Conservation (phyloP, 306 rosid species). For the Parietaria judaica region DNA sequence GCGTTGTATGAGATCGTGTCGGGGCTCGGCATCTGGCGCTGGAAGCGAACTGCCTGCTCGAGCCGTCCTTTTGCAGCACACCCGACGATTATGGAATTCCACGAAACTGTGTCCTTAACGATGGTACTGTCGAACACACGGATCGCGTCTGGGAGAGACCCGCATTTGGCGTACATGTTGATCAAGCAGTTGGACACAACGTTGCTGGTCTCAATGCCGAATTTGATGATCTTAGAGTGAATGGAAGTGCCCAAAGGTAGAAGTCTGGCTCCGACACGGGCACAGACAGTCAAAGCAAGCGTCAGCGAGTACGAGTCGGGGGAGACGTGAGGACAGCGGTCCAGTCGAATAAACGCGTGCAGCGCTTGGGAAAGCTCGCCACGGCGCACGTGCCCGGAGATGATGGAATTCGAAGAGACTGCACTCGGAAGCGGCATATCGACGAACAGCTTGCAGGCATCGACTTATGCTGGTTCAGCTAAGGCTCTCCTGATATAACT, state of each 20-base stretch:
- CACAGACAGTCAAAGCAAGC: conserved; percentile 47
- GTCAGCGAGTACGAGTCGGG: conserved; percentile 48
- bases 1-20: conserved; percentile 57
- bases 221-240: conserved; percentile 44
- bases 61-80: conserved; percentile 39
- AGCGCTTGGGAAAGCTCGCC: conserved; percentile 33
- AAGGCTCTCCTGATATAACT: too few relatives aligned
- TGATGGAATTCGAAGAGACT: conserved; percentile 60
- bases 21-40: conserved; percentile 47
- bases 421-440: conserved; percentile 43
- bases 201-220: conserved; percentile 29
- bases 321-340: conserved; percentile 30
- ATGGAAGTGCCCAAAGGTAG: conserved; percentile 41
- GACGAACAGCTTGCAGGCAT: conserved; percentile 42
- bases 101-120: conserved; percentile 46
- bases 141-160: conserved; percentile 31
- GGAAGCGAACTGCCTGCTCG: conserved; percentile 35
- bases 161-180: conserved; percentile 76
- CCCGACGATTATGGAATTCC: conserved; percentile 69
- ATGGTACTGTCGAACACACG: conserved; percentile 24
- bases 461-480: background rate
- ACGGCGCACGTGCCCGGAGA: conserved; percentile 37
- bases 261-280: conserved; percentile 37
- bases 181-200: conserved; percentile 61
- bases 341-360: conserved; percentile 29